Conservation (phyloP, 2,329 filamentous ascomycete species). For the Aphanocladium album region DNA sequence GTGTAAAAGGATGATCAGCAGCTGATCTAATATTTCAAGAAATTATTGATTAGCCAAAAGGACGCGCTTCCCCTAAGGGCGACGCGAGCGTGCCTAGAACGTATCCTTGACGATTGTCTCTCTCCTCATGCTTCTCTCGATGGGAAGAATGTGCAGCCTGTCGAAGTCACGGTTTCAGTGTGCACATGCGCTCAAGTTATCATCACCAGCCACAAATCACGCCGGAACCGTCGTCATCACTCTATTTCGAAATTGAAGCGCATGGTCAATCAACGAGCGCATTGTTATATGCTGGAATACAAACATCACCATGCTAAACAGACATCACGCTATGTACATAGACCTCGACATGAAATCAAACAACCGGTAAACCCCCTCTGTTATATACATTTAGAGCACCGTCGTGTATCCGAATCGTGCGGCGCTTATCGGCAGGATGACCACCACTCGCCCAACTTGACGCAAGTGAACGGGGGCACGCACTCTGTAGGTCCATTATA, state of each 20-base stretch:
- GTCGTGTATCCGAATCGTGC: neutral
- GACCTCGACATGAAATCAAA: neutral
- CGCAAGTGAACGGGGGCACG: conserved; percentile 4
- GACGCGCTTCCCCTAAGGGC: neutral
- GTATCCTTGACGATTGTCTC: neutral
- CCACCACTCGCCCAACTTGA: conserved; percentile 10
- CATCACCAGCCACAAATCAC: neutral
- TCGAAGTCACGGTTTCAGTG: too few species aligned
- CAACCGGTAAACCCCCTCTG: neutral
- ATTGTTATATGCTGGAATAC: neutral
- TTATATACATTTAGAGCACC: conserved; percentile 1
- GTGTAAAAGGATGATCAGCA: neutral
- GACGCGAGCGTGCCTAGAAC: neutral
- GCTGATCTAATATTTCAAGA: neutral
- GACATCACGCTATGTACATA: neutral
- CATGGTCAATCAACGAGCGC: neutral
- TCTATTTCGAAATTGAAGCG: neutral
- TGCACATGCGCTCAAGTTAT: neutral
- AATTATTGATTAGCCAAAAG: neutral
- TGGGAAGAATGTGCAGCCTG: too few species aligned
- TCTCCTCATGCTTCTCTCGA: neutral
- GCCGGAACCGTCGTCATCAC: neutral
- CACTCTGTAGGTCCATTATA: conserved; percentile 11
- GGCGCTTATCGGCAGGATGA: conserved; percentile 9
- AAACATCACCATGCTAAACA: neutral